Percentiles rank a stretch among this genome's conserved stretches.
phyloP scores from a whole-genome alignment of 2,329 filamentous ascomycete genomes.

The Pezizomycotina sp. region DNA sequence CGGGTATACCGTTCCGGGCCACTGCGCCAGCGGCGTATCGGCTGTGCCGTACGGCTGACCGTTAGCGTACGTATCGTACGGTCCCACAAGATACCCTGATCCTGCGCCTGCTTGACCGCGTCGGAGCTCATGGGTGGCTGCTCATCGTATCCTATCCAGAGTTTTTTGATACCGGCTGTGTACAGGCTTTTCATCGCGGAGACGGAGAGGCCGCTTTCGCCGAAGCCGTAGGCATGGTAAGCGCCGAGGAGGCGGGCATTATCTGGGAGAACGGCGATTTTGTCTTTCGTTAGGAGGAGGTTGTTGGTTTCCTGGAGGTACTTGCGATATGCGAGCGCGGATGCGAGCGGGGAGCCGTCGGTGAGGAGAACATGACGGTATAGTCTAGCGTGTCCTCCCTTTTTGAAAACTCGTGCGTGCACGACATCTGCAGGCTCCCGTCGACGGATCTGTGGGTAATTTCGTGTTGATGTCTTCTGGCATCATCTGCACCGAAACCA shows the following conservation, averaged over 20 bases:
- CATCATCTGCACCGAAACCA: slow-evolving; percentile 4
- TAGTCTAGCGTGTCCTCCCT: slow-evolving; percentile 3
- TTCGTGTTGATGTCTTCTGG: slow-evolving; percentile 5
- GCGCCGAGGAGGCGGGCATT: slow-evolving; percentile 5
- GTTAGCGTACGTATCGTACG: slow-evolving; percentile 7
- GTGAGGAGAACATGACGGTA: slow-evolving; percentile 7
- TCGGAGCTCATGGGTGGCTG: neutral
- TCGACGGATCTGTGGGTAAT: neutral
- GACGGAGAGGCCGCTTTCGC: neutral
- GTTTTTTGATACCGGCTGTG: slow-evolving; percentile 2
- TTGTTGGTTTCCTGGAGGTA: slow-evolving; percentile 6
- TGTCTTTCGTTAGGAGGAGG: slow-evolving; percentile 3
- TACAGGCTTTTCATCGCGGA: slow-evolving; percentile 3
- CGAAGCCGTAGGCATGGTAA: slow-evolving; percentile 4
- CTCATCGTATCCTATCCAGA: slow-evolving; percentile 6
- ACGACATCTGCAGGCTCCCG: slow-evolving; percentile 1
- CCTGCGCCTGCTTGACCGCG: neutral
- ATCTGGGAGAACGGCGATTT: slow-evolving; percentile 1
- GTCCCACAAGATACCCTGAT: slow-evolving; percentile 7
- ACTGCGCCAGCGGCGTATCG: neutral
- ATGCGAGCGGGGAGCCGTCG: slow-evolving; percentile 2
- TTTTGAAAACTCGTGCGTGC: slow-evolving; percentile 5
- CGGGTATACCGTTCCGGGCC: slow-evolving; percentile 6
- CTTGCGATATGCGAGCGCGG: slow-evolving; percentile 1
- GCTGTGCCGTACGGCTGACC: neutral